A percentile compares a stretch with the other conserved stretches of the same genome.
Evolutionary conservation across 139 green algal species (phyloP).

Genomic region (Chlorella sp.): DNA sequence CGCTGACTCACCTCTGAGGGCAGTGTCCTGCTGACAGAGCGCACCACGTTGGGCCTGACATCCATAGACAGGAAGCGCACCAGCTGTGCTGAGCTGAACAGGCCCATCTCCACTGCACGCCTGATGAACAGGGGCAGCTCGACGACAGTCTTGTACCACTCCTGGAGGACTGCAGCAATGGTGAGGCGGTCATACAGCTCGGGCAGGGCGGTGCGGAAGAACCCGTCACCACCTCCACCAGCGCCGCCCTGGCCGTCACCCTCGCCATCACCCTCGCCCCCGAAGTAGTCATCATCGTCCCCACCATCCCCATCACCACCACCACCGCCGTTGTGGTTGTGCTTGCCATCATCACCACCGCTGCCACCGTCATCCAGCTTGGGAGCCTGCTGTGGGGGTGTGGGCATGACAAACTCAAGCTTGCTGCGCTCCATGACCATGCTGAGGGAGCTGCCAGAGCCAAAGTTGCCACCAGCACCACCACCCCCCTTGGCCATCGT

Average conservation of each 20-base stretch:
- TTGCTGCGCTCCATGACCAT: constrained; percentile 32
- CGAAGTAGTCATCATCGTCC: constrained; percentile 47
- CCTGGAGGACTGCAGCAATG: constrained; percentile 71
- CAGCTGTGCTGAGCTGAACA: constrained; percentile 88
- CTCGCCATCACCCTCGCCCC: constrained; percentile 70
- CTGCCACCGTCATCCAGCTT: constrained; percentile 76
- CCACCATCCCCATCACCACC: constrained; percentile 65
- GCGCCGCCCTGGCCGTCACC: constrained; percentile 40
- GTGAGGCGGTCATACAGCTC: constrained; percentile 87
- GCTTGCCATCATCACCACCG: constrained; percentile 79
- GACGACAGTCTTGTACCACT: constrained; percentile 81
- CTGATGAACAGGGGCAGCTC: constrained; percentile 83
- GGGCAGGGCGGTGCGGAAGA: constrained; percentile 75
- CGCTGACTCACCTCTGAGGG: constrained; percentile 52
- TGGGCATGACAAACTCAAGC: constrained; percentile 53
- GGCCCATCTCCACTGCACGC: constrained; percentile 87
- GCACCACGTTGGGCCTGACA: constrained; percentile 76
- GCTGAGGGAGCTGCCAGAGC: constrained; percentile 23
- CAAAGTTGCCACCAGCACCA: constrained; percentile 31
- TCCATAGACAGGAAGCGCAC: constrained; percentile 92
- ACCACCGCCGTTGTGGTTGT: constrained; percentile 81
- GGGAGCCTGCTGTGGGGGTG: constrained; percentile 22
- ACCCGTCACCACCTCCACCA: constrained; percentile 39
- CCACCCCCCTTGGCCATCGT: constrained; percentile 27
- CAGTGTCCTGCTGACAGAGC: constrained; percentile 70